Evolutionary conservation across 768 basidiomycete species (phyloP).

Genomic region (Gloeostereum incarnatum): DNA sequence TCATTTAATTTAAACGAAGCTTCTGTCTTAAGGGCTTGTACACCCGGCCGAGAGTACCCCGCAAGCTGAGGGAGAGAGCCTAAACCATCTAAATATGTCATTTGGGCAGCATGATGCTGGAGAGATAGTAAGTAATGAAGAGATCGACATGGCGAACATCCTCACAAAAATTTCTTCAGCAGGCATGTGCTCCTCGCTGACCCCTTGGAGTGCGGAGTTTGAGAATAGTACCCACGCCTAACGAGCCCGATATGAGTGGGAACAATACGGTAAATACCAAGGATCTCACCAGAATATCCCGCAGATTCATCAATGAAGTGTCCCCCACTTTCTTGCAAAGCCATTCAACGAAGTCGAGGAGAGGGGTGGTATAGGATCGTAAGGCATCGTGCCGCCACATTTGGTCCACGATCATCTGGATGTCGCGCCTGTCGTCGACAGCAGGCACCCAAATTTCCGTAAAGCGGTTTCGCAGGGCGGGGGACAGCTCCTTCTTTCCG

Average conservation of each 20-base stretch:
- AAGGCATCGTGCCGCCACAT: constrained; percentile 57
- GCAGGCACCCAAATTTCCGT: constrained; percentile 98
- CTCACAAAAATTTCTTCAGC: constrained; percentile 60
- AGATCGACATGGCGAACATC: constrained; percentile 3
- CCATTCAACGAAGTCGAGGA: constrained; percentile 83
- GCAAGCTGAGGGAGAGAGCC: constrained; percentile 68
- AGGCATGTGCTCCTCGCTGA: constrained; percentile 21
- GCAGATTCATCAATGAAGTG: constrained; percentile 58
- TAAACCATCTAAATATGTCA: constrained; percentile 89
- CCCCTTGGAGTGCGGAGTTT: constrained; percentile 42
- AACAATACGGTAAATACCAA: background rate
- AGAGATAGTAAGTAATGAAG: constrained; percentile 7
- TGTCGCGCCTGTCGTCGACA: constrained; percentile 62
- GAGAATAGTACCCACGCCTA: constrained; percentile 93
- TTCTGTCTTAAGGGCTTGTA: constrained; percentile 54
- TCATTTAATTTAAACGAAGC: constrained; percentile 44
- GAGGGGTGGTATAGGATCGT: constrained; percentile 39
- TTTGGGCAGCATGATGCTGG: constrained; percentile 87
- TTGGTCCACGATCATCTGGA: constrained; percentile 65
- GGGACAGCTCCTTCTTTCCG: constrained; percentile 97
- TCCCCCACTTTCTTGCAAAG: constrained; percentile 53
- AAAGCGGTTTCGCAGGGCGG: constrained; percentile 93
- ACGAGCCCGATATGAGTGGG: constrained; percentile 3
- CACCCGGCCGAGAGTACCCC: constrained; percentile 46
- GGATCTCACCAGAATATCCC: constrained; percentile 75